Conservation (phyloP, 2,329 filamentous ascomycete species). For the Onygenales sp. region DNA sequence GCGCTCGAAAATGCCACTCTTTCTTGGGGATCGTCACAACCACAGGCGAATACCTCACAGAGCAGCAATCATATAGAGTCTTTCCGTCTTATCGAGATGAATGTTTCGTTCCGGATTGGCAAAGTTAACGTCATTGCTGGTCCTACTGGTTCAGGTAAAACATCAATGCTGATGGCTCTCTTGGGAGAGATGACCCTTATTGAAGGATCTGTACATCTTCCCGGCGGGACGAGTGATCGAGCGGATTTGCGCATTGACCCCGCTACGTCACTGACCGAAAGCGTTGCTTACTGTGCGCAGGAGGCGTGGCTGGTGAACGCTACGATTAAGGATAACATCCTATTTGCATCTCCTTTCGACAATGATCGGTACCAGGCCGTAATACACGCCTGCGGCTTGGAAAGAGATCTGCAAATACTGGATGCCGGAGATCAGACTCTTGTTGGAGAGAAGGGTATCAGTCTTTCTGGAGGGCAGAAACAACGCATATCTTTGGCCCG, state of each 20-base stretch:
- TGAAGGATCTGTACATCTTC: constrained; percentile 71
- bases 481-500: constrained; percentile 95
- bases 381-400: constrained; percentile 79
- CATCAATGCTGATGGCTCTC: constrained; percentile 88
- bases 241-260: constrained; percentile 76
- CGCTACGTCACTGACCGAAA: constrained; percentile 78
- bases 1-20: constrained; percentile 79
- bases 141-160: constrained; percentile 90
- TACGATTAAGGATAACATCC: constrained; percentile 89
- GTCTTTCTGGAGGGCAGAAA: constrained; percentile 92
- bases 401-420: constrained; percentile 84
- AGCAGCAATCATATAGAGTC: constrained; percentile 57
- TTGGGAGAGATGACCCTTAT: constrained; percentile 91
- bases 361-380: constrained; percentile 78
- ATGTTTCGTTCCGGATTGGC: constrained; percentile 74
- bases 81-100: constrained; percentile 73
- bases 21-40: constrained; percentile 65
- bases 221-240: constrained; percentile 66
- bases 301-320: constrained; percentile 96
- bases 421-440: constrained; percentile 87
- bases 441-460: constrained; percentile 95
- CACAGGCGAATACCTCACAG: constrained; percentile 41
- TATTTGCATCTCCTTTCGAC: constrained; percentile 76
- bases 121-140: constrained; percentile 89
- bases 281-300: constrained; percentile 91